A percentile compares a stretch with the other conserved stretches of the same genome.
phyloP scores from a whole-genome alignment of 768 basidiomycete genomes.

The Crucibulum laeve region DNA sequence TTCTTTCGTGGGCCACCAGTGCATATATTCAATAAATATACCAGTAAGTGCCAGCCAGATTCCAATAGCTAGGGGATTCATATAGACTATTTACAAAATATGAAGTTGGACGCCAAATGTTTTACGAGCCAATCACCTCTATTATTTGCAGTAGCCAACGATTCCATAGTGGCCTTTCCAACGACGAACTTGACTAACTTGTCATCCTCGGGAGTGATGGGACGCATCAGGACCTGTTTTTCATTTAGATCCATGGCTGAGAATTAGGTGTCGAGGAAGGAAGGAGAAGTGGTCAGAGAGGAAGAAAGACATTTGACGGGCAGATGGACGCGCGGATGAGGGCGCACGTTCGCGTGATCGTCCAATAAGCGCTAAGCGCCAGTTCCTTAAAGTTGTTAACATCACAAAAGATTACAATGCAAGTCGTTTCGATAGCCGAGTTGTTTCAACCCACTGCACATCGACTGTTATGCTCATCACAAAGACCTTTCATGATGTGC shows the following conservation, averaged over 20 bases:
- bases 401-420: too few species aligned
- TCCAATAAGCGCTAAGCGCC: too few species aligned
- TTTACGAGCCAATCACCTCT: slow-evolving; percentile 32
- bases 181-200: slow-evolving; percentile 61
- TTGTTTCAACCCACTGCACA: too few species aligned
- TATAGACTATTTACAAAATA: slow-evolving; percentile 34
- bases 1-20: slow-evolving; percentile 61
- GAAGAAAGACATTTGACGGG: neutral
- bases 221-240: slow-evolving; percentile 53
- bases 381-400: too few species aligned
- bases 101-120: slow-evolving; percentile 1
- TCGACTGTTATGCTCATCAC: slow-evolving; percentile 94
- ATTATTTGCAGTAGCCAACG: slow-evolving; percentile 63
- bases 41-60: slow-evolving; percentile 60
- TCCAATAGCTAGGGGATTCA: slow-evolving; percentile 54
- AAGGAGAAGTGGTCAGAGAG: neutral
- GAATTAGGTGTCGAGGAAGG: slow-evolving; percentile 21
- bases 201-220: slow-evolving; percentile 44
- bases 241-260: too few species aligned
- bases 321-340: neutral
- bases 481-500: slow-evolving; percentile 73
- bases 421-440: too few species aligned
- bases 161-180: slow-evolving; percentile 63
- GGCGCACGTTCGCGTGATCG: slow-evolving; percentile 4
- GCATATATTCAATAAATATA: slow-evolving; percentile 52